A percentile compares a stretch with the other conserved stretches of the same genome.
These are phyloP conservation scores for Notholithocarpus densiflorus DNA, from an alignment of 306 rosid species.

Conservation along the genomic window DNA sequence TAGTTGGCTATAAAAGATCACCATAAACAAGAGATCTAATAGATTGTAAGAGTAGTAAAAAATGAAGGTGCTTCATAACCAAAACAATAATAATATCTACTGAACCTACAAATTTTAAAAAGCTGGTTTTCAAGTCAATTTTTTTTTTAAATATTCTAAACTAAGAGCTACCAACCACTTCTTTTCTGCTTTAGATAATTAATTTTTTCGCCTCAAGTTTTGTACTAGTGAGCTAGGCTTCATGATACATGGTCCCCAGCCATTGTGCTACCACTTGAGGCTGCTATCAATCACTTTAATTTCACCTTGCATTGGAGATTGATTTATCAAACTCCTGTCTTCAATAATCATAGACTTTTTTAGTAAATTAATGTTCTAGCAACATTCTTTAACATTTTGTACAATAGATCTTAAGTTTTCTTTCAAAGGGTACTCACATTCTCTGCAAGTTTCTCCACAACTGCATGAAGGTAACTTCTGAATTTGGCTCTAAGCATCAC, in stretches of 20 bases:
- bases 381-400: neutral
- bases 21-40: neutral
- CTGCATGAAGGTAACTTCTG: slow-evolving; percentile 29
- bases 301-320: no score
- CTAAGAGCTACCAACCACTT: neutral
- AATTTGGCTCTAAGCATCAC: slow-evolving; percentile 26
- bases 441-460: slow-evolving; percentile 32
- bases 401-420: neutral
- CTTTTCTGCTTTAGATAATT: no score
- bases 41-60: neutral
- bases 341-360: neutral
- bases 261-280: no score
- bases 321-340: no score
- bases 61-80: neutral
- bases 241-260: no score
- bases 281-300: no score
- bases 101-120: neutral
- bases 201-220: no score
- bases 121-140: neutral
- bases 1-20: no score
- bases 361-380: neutral
- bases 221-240: no score
- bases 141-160: neutral
- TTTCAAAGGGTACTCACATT: slow-evolving; percentile 22
- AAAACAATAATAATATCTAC: neutral